phyloP scores from a whole-genome alignment of 352 stramenopile genomes.

The Elongisporangium anandrum region DNA sequence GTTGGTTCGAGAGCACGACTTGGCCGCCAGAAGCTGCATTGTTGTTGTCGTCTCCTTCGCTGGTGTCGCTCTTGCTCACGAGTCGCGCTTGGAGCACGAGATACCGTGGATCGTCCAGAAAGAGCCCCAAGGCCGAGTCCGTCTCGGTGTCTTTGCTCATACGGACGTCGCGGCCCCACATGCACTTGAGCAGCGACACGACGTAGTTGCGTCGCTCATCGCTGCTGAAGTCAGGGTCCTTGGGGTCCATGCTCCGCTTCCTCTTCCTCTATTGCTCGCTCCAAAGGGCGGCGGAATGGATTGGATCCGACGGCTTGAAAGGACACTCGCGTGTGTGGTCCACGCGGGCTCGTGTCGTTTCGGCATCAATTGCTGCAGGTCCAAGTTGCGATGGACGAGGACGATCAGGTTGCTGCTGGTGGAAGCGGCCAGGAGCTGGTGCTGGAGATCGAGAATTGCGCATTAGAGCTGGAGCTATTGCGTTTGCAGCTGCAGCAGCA shows the following conservation, averaged over 20 bases:
- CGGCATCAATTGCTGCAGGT: constrained; percentile 4
- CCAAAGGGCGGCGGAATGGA: not conserved
- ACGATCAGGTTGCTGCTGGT: not conserved
- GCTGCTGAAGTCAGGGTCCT: constrained; percentile 24
- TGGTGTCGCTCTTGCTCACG: constrained; percentile 3
- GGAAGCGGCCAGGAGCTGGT: not conserved
- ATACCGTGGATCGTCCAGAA: constrained; percentile 72
- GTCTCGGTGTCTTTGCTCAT: constrained; percentile 33
- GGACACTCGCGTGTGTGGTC: not conserved
- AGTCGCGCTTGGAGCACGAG: constrained; percentile 53
- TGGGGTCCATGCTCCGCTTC: constrained; percentile 16
- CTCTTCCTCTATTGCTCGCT: not conserved
- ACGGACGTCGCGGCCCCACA: constrained; percentile 46
- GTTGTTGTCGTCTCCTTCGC: constrained; percentile 14
- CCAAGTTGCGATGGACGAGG: not conserved
- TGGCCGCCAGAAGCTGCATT: constrained; percentile 1
- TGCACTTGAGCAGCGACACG: constrained; percentile 45
- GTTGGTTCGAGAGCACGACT: constrained; percentile 25
- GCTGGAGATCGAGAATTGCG: not conserved
- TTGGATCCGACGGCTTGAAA: constrained; percentile 4
- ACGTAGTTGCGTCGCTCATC: constrained; percentile 61
- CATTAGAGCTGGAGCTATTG: not conserved
- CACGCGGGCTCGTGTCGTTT: constrained; percentile 5
- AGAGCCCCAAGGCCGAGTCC: constrained; percentile 47
- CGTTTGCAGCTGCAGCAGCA: not conserved